Percentiles rank a stretch among this genome's conserved stretches.
phyloP scores from a whole-genome alignment of 306 rosid genomes.

The Quercus alba region DNA sequence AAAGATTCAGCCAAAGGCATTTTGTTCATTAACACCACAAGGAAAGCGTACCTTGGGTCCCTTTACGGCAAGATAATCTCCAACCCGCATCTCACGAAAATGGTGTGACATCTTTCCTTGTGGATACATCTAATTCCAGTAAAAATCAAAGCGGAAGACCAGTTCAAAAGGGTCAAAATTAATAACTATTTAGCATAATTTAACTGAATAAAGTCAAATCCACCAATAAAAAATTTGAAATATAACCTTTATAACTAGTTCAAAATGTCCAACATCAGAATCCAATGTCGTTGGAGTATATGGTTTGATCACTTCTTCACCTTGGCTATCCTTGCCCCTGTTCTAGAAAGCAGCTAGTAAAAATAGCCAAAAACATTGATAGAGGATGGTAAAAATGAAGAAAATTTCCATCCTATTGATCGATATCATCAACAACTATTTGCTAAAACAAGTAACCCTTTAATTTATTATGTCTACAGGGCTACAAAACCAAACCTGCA shows the following conservation, averaged over 20 bases:
- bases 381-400: not conserved
- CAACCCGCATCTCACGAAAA: constrained; percentile 91
- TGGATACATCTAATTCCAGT: constrained; percentile 79
- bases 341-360: constrained; percentile 16
- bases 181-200: constrained; percentile 6
- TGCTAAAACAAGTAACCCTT: not conserved
- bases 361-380: not conserved
- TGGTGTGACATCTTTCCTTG: constrained; percentile 99
- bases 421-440: not conserved
- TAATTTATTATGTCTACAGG: not conserved
- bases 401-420: not conserved
- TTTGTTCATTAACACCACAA: not conserved
- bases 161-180: constrained; percentile 3
- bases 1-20: not conserved
- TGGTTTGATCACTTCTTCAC: constrained; percentile 87
- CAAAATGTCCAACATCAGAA: constrained; percentile 88
- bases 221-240: not conserved
- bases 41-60: constrained; percentile 82
- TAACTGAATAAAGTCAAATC: not conserved
- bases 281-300: constrained; percentile 97
- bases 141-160: constrained; percentile 8
- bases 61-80: constrained; percentile 79
- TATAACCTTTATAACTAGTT: constrained; percentile 85
- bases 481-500: constrained; percentile 64
- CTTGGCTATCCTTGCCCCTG: constrained; percentile 92